phyloP scores from a whole-genome alignment of 1,284 basidiomycete species.

The Moesziomyces aphidis region DNA sequence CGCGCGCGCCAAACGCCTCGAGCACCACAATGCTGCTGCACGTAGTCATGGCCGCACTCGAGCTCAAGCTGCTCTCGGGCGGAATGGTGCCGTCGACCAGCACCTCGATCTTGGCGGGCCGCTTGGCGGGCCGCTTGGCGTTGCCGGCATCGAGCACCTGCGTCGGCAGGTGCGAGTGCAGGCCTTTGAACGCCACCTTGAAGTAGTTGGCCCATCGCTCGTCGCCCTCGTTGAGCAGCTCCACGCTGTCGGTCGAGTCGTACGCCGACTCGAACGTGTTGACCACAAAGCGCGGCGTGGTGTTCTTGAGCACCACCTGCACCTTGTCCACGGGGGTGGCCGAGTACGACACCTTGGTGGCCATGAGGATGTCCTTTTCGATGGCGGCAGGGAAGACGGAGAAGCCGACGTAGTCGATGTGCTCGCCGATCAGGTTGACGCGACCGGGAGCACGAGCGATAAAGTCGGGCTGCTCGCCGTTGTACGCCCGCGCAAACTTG shows the following conservation, averaged over 20 bases:
- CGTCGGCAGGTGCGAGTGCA: slow-evolving; percentile 59
- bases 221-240: slow-evolving; percentile 54
- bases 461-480: slow-evolving; percentile 46
- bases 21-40: slow-evolving; percentile 61
- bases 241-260: slow-evolving; percentile 31
- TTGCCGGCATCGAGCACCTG: slow-evolving; percentile 17
- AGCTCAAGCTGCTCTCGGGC: slow-evolving; percentile 59
- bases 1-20: slow-evolving; percentile 57
- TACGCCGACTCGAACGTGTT: slow-evolving; percentile 48
- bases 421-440: slow-evolving; percentile 67
- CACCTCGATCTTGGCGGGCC: slow-evolving; percentile 54
- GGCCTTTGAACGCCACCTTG: slow-evolving; percentile 64
- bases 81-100: slow-evolving; percentile 65
- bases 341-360: slow-evolving; percentile 43
- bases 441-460: slow-evolving; percentile 65
- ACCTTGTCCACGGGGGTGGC: slow-evolving; percentile 8
- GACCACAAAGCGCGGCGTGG: slow-evolving; percentile 45
- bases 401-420: slow-evolving; percentile 65
- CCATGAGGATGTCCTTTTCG: slow-evolving; percentile 67
- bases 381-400: slow-evolving; percentile 65
- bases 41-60: slow-evolving; percentile 65
- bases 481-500: slow-evolving; percentile 40
- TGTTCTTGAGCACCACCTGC: slow-evolving; percentile 54
- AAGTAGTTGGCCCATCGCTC: slow-evolving; percentile 67
- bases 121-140: slow-evolving; percentile 24